Percentiles rank a stretch among this genome's conserved stretches.
phyloP scores from a whole-genome alignment of 306 rosid species.

The Quercus wislizeni region DNA sequence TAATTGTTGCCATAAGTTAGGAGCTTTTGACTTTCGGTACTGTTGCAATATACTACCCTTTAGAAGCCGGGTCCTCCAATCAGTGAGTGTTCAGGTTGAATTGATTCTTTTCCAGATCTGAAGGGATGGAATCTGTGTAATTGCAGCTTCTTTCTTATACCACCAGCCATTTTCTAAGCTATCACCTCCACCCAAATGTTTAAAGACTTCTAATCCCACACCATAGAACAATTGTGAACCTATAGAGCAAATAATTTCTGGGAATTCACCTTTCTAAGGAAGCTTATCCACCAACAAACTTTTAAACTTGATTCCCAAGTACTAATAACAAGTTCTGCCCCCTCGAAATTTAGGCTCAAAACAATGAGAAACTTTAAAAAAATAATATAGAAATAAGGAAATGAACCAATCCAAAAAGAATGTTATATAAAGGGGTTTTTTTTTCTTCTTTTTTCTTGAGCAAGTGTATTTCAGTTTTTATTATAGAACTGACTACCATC shows the following conservation, averaged over 20 bases:
- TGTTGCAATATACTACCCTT: constrained; percentile 71
- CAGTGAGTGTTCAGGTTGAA: constrained; percentile 63
- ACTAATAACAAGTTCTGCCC: too few species aligned
- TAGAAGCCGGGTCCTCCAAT: constrained; percentile 98
- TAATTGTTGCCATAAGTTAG: constrained; percentile 62
- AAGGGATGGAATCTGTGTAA: constrained; percentile 79
- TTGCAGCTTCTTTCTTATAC: constrained; percentile 58
- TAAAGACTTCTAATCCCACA: neutral
- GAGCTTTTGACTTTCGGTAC: constrained; percentile 48
- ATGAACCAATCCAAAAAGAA: too few species aligned
- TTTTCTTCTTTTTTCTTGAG: too few species aligned
- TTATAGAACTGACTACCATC: too few species aligned
- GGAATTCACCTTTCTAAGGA: neutral
- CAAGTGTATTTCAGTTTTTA: too few species aligned
- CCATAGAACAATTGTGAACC: neutral
- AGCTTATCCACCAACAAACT: too few species aligned
- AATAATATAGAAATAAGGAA: too few species aligned
- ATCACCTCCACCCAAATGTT: neutral
- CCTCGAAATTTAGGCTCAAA: too few species aligned
- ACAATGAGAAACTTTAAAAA: too few species aligned
- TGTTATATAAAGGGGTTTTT: too few species aligned
- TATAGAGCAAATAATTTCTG: neutral
- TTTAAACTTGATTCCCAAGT: too few species aligned
- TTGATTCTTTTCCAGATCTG: constrained; percentile 59
- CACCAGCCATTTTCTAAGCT: constrained; percentile 45